Evolutionary conservation across 257 asterid species (phyloP), one percentile per base, ranked within the genome.

Genomic region (Nicotiana sylvestris): DNA sequence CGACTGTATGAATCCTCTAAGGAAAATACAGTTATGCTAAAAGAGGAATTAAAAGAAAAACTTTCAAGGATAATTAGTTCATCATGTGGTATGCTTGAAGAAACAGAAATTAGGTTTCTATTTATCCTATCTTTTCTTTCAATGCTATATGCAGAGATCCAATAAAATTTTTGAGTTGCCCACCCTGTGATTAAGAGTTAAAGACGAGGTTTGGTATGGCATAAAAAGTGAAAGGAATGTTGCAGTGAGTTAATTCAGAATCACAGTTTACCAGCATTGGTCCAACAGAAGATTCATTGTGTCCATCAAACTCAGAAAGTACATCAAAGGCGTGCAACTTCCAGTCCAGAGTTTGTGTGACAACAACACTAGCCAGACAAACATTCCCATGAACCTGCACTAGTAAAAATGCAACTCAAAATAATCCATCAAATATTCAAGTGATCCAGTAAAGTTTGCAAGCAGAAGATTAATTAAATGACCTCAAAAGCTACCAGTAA

Each of bases 361-460:
- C 99, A 78, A 96, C 98, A 88, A 96, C 98, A 88, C 98, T 96
- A 87, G 98, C 92, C 94, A 90, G 87, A 82, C 95, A 96, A 88
- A 96, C 99, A 90, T 96, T 96, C 81, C 98, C 98, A 90, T 96
- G 99, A 83, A 96, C 97, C 99, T 96, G 95, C 86, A 86, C 64
- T 76, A 78, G 87, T 86, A 85, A 81, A 43, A 21, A 21, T 70
- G 78, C 58, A 43, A 12, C 37, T 43, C 60, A 70, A 70, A 43
- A 70, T 70, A 70, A 72, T 72, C 60, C 78, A 72, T 72, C 60
- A 72, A 46, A 25, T 46, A 72, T 46, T 46, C 60, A 7, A 72
- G 60, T 43, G 37, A 72, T 46, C 6, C 60, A 6, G 78, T 72
- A 46, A 43, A 70, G 37, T 70, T 43, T 70, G 78, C 60, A 21